Conservation (phyloP, 306 rosid genomes). For the Elaeagnus macrophylla region DNA sequence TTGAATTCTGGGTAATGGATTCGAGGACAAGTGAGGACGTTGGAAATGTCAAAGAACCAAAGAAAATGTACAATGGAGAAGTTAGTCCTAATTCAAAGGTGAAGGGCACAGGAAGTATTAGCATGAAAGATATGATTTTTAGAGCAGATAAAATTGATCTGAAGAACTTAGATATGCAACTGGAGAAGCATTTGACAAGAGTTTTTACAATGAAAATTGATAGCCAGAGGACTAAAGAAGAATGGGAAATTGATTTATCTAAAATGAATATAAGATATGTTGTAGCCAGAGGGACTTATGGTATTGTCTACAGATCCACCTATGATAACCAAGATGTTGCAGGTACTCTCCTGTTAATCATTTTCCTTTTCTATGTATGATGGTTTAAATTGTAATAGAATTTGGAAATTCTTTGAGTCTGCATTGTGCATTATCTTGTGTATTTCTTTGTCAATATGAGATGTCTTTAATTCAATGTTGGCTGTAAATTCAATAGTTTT, state of each 20-base stretch:
- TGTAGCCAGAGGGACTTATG: conserved; percentile 83
- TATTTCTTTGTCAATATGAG: too few relatives aligned
- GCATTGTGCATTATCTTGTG: too few relatives aligned
- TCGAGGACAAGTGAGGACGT: conserved; percentile 17
- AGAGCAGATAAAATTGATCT: conserved; percentile 88
- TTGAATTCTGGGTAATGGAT: conserved; percentile 30
- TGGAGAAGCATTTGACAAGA: conserved; percentile 85
- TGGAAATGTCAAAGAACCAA: too few relatives aligned
- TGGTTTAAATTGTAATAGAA: too few relatives aligned
- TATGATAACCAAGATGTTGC: conserved; percentile 83
- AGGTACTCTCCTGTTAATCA: too few relatives aligned
- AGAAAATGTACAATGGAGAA: too few relatives aligned
- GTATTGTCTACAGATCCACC: conserved; percentile 67
- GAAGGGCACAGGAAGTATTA: conserved; percentile 33
- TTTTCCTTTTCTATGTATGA: too few relatives aligned
- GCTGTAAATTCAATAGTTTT: too few relatives aligned
- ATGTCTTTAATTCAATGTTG: too few relatives aligned
- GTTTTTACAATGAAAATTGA: conserved; percentile 60
- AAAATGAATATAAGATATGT: conserved; percentile 58
- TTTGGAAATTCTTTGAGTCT: too few relatives aligned
- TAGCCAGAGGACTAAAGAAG: conserved; percentile 52
- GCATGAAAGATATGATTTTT: conserved; percentile 72
- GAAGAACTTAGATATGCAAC: conserved; percentile 73
- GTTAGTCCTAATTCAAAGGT: conserved; percentile 24
- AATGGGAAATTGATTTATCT: conserved; percentile 84